phyloP scores from a whole-genome alignment of 345 rosid genomes.

The Gossypium rotundifolium region DNA sequence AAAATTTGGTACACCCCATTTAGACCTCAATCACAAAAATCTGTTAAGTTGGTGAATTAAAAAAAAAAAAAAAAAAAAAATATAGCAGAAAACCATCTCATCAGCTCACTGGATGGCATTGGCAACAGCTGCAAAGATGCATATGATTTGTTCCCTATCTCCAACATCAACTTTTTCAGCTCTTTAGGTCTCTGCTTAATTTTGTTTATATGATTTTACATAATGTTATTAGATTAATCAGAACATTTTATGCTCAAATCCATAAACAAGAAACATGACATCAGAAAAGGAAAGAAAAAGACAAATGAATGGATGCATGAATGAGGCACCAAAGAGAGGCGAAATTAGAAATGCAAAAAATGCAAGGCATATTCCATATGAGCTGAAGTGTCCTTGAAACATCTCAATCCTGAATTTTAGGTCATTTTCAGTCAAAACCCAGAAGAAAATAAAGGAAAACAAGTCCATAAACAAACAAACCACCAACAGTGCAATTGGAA shows the following conservation, averaged over 20 bases:
- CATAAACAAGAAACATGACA: background rate
- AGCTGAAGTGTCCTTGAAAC: background rate
- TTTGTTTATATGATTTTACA: too few species aligned
- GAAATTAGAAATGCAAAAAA: too few species aligned
- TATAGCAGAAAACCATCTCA: too few species aligned
- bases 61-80: too few species aligned
- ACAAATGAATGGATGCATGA: background rate
- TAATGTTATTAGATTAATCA: background rate
- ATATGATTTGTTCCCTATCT: background rate
- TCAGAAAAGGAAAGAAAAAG: background rate
- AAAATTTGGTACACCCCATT: background rate
- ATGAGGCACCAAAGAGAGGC: too few species aligned
- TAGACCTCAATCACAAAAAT: too few species aligned
- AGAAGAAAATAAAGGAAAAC: background rate
- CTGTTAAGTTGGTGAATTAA: too few species aligned
- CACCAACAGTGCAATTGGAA: background rate
- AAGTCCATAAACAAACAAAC: background rate
- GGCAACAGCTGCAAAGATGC: background rate
- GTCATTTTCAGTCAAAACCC: background rate
- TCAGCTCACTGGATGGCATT: too few species aligned
- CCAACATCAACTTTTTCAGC: background rate
- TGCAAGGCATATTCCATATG: background rate
- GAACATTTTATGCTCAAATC: background rate
- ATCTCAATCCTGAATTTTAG: background rate
- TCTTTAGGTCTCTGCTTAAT: background rate